Conservation (phyloP, 306 rosid species). For the Trichosanthes cucumerina region DNA sequence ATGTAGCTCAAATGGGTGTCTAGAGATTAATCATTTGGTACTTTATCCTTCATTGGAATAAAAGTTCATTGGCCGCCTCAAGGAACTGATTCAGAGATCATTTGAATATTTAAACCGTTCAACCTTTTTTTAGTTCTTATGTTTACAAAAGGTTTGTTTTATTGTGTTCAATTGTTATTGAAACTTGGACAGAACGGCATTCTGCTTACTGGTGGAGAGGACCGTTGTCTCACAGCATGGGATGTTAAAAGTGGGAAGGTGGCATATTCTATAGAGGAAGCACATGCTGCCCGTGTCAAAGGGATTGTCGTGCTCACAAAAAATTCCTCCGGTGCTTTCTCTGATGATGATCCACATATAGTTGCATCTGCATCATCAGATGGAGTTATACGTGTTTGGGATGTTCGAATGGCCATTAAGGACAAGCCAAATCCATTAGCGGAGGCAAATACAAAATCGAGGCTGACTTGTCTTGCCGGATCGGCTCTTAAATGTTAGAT, state of each 20-base stretch:
- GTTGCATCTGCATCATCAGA: slow-evolving; percentile 85
- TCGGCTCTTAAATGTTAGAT: slow-evolving; percentile 61
- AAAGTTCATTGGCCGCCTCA: not conserved
- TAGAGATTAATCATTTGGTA: not conserved
- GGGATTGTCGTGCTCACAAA: slow-evolving; percentile 57
- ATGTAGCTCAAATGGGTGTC: not conserved
- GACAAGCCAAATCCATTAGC: slow-evolving; percentile 66
- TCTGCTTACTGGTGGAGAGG: slow-evolving; percentile 81
- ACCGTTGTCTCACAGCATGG: slow-evolving; percentile 65
- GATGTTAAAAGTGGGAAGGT: slow-evolving; percentile 65
- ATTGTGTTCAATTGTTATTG: not conserved
- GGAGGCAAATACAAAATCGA: slow-evolving; percentile 65
- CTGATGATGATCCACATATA: slow-evolving; percentile 52
- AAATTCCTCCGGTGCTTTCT: slow-evolving; percentile 27
- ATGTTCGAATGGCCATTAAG: slow-evolving; percentile 64
- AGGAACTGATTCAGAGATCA: not conserved
- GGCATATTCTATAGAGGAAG: slow-evolving; percentile 64
- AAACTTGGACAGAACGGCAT: slow-evolving; percentile 51
- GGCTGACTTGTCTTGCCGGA: slow-evolving; percentile 90
- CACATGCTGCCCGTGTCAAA: slow-evolving; percentile 69
- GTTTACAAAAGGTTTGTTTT: not conserved
- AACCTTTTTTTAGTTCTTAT: not conserved
- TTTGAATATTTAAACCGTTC: not conserved
- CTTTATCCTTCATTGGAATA: not conserved
- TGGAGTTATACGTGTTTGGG: slow-evolving; percentile 83